A percentile compares a stretch with the other conserved stretches of the same genome.
These are phyloP conservation scores for Laguncularia racemosa DNA, from an alignment of 345 rosid species.

Conservation along the genomic window DNA sequence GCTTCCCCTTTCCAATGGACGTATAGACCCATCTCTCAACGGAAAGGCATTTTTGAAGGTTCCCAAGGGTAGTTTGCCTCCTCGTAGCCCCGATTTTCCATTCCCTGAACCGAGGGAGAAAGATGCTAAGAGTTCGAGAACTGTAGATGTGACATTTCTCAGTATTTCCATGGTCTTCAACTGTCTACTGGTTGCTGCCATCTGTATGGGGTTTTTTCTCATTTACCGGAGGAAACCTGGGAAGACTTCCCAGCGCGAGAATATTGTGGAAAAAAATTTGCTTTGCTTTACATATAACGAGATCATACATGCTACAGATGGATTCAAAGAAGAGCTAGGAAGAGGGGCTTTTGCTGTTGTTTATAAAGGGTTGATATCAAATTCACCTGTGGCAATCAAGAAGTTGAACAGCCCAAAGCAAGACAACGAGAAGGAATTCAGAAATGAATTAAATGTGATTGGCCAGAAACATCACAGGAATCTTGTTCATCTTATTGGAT, in stretches of 20 bases:
- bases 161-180: conserved; percentile 22
- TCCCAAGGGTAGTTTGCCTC: conserved; percentile 1
- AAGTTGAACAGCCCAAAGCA: conserved; percentile 11
- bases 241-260: conserved; percentile 1
- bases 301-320: conserved; percentile 22
- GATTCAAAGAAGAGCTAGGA: conserved; percentile 30
- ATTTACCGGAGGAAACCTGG: conserved; percentile 3
- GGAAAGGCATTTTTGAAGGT: conserved; percentile 19
- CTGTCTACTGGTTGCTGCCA: conserved; percentile 3
- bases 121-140: background rate
- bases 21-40: background rate
- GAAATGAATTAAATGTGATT: conserved; percentile 21
- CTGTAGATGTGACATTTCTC: conserved; percentile 8
- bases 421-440: conserved; percentile 23
- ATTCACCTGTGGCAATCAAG: conserved; percentile 26
- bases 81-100: background rate
- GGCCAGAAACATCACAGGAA: conserved; percentile 34
- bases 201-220: conserved; percentile 9
- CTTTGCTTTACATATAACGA: conserved; percentile 25
- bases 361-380: conserved; percentile 21
- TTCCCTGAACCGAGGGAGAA: background rate
- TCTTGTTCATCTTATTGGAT: conserved; percentile 29
- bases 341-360: conserved; percentile 37
- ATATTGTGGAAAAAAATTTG: conserved; percentile 8
- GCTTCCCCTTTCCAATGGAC: conserved; percentile 32